Percentiles rank a stretch among this genome's conserved stretches.
These are phyloP conservation scores for Saccharomycopsis crataegensis DNA, from an alignment of 1,139 yeast genomes.

Conservation along the genomic window DNA sequence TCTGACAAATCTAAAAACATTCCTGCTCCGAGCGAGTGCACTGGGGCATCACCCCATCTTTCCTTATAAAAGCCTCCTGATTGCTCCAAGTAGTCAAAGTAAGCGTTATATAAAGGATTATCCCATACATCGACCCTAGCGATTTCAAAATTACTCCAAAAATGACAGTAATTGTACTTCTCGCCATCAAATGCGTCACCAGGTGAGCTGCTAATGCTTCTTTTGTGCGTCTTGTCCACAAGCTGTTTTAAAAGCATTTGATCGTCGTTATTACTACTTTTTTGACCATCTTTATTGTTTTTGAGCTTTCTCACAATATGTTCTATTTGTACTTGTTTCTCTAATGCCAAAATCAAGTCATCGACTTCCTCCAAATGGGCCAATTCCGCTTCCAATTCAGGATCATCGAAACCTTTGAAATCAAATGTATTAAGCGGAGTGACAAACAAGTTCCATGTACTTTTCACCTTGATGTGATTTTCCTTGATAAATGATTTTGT, in stretches of 20 bases:
- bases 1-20: slow-evolving; percentile 59
- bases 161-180: slow-evolving; percentile 75
- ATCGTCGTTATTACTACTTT: slow-evolving; percentile 26
- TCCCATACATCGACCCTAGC: slow-evolving; percentile 71
- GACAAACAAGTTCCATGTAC: slow-evolving; percentile 52
- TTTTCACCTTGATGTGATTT: slow-evolving; percentile 40
- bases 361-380: slow-evolving; percentile 25
- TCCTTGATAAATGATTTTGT: slow-evolving; percentile 55
- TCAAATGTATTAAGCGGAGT: slow-evolving; percentile 26
- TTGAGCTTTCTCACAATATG: slow-evolving; percentile 21
- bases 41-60: slow-evolving; percentile 95
- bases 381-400: slow-evolving; percentile 24
- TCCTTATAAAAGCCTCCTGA: slow-evolving; percentile 81
- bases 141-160: slow-evolving; percentile 92
- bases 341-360: slow-evolving; percentile 20
- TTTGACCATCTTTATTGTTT: slow-evolving; percentile 23
- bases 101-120: slow-evolving; percentile 53
- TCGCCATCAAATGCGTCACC: slow-evolving; percentile 56
- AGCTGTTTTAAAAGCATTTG: slow-evolving; percentile 28
- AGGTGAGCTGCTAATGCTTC: slow-evolving; percentile 30
- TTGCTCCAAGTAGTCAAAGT: slow-evolving; percentile 57
- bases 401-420: slow-evolving; percentile 25
- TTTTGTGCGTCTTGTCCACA: slow-evolving; percentile 25
- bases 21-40: slow-evolving; percentile 79
- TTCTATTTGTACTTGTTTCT: slow-evolving; percentile 22